These are phyloP conservation scores for Fistulinella prunicolor DNA, from an alignment of 768 basidiomycete genomes.

Conservation along the genomic window DNA sequence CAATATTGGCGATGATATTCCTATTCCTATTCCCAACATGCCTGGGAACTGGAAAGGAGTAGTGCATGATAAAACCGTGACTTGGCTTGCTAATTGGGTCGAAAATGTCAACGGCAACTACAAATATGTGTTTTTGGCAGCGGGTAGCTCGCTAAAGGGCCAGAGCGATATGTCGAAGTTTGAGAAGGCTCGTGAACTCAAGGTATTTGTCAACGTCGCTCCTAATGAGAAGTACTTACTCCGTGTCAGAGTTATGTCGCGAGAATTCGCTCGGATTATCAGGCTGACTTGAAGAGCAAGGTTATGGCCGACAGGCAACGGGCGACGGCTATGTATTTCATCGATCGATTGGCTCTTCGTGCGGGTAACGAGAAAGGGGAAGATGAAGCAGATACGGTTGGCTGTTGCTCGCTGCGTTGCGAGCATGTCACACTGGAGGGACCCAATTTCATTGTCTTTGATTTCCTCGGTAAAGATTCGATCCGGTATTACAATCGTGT, in stretches of 20 bases:
- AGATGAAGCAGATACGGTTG: conserved; percentile 98
- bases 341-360: conserved; percentile 94
- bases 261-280: conserved; percentile 87
- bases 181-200: conserved; percentile 95
- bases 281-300: conserved; percentile 78
- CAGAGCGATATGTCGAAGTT: conserved; percentile 98
- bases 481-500: conserved; percentile 96
- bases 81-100: conserved; percentile 99
- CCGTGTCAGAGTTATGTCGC: conserved; percentile 77
- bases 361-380: conserved; percentile 99
- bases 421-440: conserved; percentile 93
- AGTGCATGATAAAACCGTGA: conserved; percentile 92
- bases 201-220: conserved; percentile 49
- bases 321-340: conserved; percentile 99
- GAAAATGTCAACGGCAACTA: conserved; percentile 95
- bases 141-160: conserved; percentile 96
- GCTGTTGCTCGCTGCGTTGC: conserved; percentile 95
- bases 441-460: conserved; percentile 87
- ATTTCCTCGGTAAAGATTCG: conserved; percentile 99
- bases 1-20: conserved; percentile 80
- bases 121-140: conserved; percentile 97
- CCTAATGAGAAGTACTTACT: conserved; percentile 3
- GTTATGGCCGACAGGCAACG: conserved; percentile 94
- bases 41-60: conserved; percentile 90
- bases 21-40: conserved; percentile 84